Evolutionary conservation across 768 basidiomycete species (phyloP).

Genomic region (Erythrobasidium yunnanense): DNA sequence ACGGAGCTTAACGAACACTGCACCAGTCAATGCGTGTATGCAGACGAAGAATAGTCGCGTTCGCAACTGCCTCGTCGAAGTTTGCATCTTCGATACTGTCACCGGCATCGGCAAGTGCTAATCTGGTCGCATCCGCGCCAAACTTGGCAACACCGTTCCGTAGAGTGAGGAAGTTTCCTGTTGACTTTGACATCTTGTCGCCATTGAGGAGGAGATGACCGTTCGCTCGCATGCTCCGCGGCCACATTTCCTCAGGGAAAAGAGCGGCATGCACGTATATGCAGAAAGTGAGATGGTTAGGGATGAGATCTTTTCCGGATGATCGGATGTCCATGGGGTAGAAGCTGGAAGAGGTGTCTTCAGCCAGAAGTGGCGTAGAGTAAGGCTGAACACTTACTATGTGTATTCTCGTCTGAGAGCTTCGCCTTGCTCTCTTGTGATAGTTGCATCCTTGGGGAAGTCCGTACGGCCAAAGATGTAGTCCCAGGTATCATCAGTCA

Average conservation of each 20-base stretch:
- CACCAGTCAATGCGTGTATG: conserved; percentile 87
- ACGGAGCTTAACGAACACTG: conserved; percentile 60
- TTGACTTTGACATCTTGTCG: conserved; percentile 97
- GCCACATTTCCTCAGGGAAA: conserved; percentile 82
- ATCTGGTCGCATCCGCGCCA: conserved; percentile 85
- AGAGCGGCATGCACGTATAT: conserved; percentile 91
- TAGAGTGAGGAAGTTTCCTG: conserved; percentile 87
- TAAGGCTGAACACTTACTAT: conserved; percentile 45
- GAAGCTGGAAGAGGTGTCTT: conserved; percentile 45
- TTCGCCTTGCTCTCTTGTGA: conserved; percentile 67
- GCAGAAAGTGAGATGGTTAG: conserved; percentile 87
- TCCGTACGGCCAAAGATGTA: conserved; percentile 71
- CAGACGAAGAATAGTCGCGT: conserved; percentile 85
- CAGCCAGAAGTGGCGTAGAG: neutral
- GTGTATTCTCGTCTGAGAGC: conserved; percentile 77
- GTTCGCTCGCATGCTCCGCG: conserved; percentile 81
- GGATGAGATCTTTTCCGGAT: conserved; percentile 92
- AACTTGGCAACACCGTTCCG: conserved; percentile 82
- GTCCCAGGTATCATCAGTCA: conserved; percentile 98
- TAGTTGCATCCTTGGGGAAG: conserved; percentile 47
- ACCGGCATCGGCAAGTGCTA: conserved; percentile 89
- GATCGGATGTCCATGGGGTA: conserved; percentile 97
- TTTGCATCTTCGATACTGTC: conserved; percentile 97
- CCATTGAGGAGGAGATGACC: conserved; percentile 95
- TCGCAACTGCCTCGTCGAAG: conserved; percentile 96